Evolutionary conservation across 768 basidiomycete genomes (phyloP), one percentile per base, ranked within the genome.

Genomic region (Pulveroboletus sp.): DNA sequence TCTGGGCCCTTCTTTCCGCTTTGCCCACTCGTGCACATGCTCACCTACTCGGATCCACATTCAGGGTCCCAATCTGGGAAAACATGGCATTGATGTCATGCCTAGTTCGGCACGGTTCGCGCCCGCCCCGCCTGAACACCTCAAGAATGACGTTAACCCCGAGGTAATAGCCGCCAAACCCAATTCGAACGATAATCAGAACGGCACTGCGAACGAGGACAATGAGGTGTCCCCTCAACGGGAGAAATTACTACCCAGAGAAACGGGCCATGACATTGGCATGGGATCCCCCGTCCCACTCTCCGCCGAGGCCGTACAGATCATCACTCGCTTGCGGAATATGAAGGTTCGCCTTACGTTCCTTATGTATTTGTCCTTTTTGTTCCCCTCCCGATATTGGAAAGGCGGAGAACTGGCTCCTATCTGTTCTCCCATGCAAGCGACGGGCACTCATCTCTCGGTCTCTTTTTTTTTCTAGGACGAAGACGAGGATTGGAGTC

Each of bases 181-280:
- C n/a, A 51, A 53, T 19, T 25, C 21, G 14, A 24, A 11, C 3
- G 13, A 23, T 38, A 31, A 25, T 17, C n/a, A n/a, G 14, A 27
- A 14, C 19, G 25, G 27, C 10, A 13, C 39, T 10, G 2, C 27
- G 29, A 31, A 34, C 8, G 46, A 29, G 20, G 36, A 9, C 4
- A 23, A 32, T 33, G 50, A 37, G n/a, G 6, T 14, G 24, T n/a
- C n/a, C 31, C 52, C 38, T 2, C 45, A 50, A 27, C 31, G 52
- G 10, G 83, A 79, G 56, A 55, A 82, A 56, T 70, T 81, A 7
- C 74, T 93, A 27, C 90, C 90, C 0, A 80, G 90, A 40, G 90
- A 92, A 70, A 90, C 89, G 0, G 90, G 90, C 1, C 78, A 85
- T 48, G 90, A 91, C 62, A 90, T 91, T 47, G 90, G 90, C 6